phyloP scores from a whole-genome alignment of 306 rosid species.

The Trichosanthes truncata region DNA sequence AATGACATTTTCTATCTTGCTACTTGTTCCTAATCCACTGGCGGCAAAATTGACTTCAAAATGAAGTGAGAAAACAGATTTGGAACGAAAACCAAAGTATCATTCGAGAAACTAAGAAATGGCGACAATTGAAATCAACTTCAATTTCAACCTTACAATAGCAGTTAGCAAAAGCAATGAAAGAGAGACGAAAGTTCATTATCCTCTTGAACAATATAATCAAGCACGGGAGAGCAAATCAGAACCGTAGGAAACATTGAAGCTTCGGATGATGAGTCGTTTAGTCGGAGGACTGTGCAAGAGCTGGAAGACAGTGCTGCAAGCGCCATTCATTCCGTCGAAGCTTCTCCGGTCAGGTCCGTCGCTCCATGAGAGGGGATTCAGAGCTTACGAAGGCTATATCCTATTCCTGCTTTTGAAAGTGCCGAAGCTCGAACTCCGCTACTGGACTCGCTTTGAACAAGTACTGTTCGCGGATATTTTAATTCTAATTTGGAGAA shows the following conservation, averaged over 20 bases:
- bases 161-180: background rate
- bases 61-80: background rate
- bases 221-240: background rate
- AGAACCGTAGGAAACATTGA: slow-evolving; percentile 34
- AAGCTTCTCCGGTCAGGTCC: background rate
- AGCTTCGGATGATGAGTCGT: slow-evolving; percentile 17
- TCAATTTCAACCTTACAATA: background rate
- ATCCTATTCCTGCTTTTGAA: background rate
- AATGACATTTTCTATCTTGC: background rate
- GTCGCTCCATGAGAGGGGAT: background rate
- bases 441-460: background rate
- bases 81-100: background rate
- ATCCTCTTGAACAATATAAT: background rate
- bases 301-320: slow-evolving; percentile 39
- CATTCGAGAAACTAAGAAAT: background rate
- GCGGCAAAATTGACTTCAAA: background rate
- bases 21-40: background rate
- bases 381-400: background rate
- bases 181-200: background rate
- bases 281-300: slow-evolving; percentile 40
- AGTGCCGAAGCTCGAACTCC: background rate
- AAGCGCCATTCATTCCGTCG: slow-evolving; percentile 14
- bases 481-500: background rate
- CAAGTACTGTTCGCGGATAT: background rate
- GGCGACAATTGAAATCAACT: background rate